These are phyloP conservation scores for Psidium friedrichsthalianum DNA, from an alignment of 345 rosid genomes.

Conservation along the genomic window DNA sequence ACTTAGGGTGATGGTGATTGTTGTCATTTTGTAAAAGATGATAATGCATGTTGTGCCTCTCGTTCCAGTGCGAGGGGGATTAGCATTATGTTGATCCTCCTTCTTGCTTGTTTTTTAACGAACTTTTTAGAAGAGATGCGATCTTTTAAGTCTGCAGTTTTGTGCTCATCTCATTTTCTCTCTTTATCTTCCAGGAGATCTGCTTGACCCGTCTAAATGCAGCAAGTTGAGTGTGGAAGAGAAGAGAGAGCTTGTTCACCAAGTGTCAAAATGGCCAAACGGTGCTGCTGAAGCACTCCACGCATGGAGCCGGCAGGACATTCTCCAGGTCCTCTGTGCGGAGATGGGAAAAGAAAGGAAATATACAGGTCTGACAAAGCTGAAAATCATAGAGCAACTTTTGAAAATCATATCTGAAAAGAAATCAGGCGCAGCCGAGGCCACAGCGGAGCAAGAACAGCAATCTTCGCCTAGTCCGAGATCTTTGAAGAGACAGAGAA, in stretches of 20 bases:
- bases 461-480: constrained; percentile 25
- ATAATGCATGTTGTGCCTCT: neutral
- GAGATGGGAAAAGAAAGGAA: constrained; percentile 99
- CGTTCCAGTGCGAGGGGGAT: neutral
- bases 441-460: constrained; percentile 16
- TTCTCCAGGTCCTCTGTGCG: constrained; percentile 76
- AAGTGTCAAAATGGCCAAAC: constrained; percentile 52
- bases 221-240: constrained; percentile 59
- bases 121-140: neutral
- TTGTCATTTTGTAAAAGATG: neutral
- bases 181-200: constrained; percentile 12
- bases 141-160: neutral
- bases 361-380: constrained; percentile 82
- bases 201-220: constrained; percentile 41
- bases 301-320: constrained; percentile 93
- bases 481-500: constrained; percentile 52
- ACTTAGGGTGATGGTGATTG: neutral
- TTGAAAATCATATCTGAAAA: constrained; percentile 66
- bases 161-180: neutral
- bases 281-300: constrained; percentile 64
- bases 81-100: neutral
- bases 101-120: neutral
- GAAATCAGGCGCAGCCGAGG: constrained; percentile 31
- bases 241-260: constrained; percentile 73
- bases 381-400: constrained; percentile 86